Evolutionary conservation across 805 yeast genomes (phyloP).

Genomic region (Yarrowia bubula): DNA sequence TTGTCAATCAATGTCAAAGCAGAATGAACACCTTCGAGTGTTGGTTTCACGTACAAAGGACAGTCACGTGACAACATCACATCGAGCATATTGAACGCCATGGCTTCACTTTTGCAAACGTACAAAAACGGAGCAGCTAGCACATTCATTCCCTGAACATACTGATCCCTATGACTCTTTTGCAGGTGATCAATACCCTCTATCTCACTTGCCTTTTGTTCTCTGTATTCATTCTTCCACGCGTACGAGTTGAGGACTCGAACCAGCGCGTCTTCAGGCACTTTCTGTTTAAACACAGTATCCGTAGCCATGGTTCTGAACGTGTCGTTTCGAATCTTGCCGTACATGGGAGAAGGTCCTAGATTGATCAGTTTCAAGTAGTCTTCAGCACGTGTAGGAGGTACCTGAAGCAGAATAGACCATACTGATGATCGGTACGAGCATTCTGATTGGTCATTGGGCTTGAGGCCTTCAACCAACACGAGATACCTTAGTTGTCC

Average conservation of each 20-base stretch:
- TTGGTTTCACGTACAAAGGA: conserved; percentile 76
- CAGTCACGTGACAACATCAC: conserved; percentile 60
- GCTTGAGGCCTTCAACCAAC: conserved; percentile 47
- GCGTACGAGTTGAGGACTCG: conserved; percentile 75
- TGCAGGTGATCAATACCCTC: conserved; percentile 22
- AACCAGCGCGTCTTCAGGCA: conserved; percentile 65
- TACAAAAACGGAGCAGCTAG: conserved; percentile 79
- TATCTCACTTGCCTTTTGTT: neutral
- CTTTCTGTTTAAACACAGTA: conserved; percentile 57
- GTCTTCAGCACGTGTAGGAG: conserved; percentile 53
- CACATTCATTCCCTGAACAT: conserved; percentile 93
- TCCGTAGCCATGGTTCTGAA: conserved; percentile 83
- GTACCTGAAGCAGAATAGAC: conserved; percentile 69
- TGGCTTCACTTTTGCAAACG: conserved; percentile 75
- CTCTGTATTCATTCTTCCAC: conserved; percentile 32
- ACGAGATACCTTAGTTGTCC: conserved; percentile 54
- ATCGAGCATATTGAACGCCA: conserved; percentile 73
- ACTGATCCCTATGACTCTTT: conserved; percentile 41
- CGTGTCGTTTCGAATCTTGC: conserved; percentile 80
- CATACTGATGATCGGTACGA: conserved; percentile 75
- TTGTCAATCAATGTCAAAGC: conserved; percentile 72
- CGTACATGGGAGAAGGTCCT: conserved; percentile 59
- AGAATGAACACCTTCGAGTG: conserved; percentile 75
- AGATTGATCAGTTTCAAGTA: conserved; percentile 54
- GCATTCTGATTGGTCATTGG: conserved; percentile 42